These are phyloP conservation scores for Podaxis mareebaensis DNA, from an alignment of 768 basidiomycete species.

Conservation along the genomic window DNA sequence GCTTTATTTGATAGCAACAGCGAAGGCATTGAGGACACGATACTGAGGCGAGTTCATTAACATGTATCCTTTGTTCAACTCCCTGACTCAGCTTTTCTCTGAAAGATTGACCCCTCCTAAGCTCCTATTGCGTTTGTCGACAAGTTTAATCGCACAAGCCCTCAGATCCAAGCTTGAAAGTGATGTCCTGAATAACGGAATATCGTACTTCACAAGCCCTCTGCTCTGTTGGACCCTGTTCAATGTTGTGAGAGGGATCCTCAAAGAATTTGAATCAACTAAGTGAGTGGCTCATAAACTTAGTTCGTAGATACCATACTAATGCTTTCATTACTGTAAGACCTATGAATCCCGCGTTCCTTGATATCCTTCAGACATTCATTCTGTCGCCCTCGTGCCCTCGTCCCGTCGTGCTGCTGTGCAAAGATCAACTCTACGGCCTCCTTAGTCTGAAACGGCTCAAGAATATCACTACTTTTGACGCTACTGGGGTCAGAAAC, in stretches of 20 bases:
- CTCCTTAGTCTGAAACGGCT: conserved; percentile 7
- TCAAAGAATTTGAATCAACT: conserved; percentile 57
- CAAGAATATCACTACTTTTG: conserved; percentile 9
- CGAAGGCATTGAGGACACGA: conserved; percentile 84
- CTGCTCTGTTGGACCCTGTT: conserved; percentile 81
- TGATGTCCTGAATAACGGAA: conserved; percentile 70
- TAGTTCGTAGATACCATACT: conserved; percentile 1
- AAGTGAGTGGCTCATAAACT: conserved; percentile 38
- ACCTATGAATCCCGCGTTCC: conserved; percentile 46
- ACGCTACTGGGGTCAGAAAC: conserved; percentile 11
- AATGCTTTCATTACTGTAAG: conserved; percentile 31
- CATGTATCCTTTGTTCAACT: not conserved
- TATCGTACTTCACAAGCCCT: conserved; percentile 74
- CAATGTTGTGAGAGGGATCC: conserved; percentile 65
- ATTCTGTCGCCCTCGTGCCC: conserved; percentile 68
- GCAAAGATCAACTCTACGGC: conserved; percentile 25
- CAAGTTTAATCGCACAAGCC: conserved; percentile 66
- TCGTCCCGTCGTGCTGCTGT: conserved; percentile 62
- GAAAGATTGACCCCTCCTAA: conserved; percentile 70
- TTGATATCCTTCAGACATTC: conserved; percentile 68
- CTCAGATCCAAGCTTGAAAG: conserved; percentile 62
- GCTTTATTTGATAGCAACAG: conserved; percentile 74
- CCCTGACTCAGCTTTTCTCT: not conserved
- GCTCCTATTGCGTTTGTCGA: conserved; percentile 64
- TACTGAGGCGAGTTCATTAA: conserved; percentile 48